phyloP scores from a whole-genome alignment of 768 basidiomycete species.

The Exidia glandulosa region DNA sequence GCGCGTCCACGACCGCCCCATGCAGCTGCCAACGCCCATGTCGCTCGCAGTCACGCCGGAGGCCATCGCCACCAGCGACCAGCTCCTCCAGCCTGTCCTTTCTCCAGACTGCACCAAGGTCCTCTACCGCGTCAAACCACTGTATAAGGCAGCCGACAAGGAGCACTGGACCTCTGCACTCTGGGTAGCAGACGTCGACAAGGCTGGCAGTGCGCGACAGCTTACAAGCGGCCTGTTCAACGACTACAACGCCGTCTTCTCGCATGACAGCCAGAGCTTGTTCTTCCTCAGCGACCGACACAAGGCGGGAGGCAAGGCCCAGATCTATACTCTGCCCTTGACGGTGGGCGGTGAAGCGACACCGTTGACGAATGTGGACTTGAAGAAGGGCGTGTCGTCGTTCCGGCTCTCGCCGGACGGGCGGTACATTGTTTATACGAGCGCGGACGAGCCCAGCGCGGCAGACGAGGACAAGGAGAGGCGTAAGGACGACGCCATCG shows the following conservation, averaged over 20 bases:
- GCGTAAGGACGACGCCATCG: conserved; percentile 6
- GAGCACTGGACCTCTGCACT: background rate
- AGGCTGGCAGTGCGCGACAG: conserved; percentile 4
- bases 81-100: background rate
- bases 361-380: background rate
- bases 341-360: conserved; percentile 3
- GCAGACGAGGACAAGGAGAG: conserved; percentile 7
- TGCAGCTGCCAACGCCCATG: no score
- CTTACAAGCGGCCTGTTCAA: conserved; percentile 5
- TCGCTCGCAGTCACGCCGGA: background rate
- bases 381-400: background rate
- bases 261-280: background rate
- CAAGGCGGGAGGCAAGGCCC: conserved; percentile 1
- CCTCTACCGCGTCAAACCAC: background rate
- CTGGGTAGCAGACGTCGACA: conserved; percentile 3
- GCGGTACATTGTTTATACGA: conserved; percentile 6
- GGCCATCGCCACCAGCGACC: background rate
- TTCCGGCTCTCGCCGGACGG: conserved; percentile 8
- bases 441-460: conserved; percentile 3
- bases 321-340: conserved; percentile 2
- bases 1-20: no score
- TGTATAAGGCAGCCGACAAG: background rate
- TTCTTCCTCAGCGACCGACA: conserved; percentile 6
- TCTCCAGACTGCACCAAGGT: conserved; percentile 4
- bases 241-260: background rate